Conservation (phyloP, 225 moss, liverwort and hornwort species). For the Climacium dendroides region DNA sequence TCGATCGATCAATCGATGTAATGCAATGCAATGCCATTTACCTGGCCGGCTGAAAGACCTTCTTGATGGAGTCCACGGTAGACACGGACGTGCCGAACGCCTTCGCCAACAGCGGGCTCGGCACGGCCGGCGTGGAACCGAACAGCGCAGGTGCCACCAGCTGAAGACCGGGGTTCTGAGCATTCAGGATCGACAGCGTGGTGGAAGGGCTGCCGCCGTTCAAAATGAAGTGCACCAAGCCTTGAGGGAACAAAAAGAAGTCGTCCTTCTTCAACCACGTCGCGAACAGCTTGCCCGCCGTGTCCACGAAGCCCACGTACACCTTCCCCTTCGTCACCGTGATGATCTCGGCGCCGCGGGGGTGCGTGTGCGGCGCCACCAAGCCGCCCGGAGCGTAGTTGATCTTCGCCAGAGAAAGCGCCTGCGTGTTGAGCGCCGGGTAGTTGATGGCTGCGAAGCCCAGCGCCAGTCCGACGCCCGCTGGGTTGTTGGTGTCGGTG, state of each 20-base stretch:
- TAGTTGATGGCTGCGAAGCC: constrained; percentile 21
- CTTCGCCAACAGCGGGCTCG: background rate
- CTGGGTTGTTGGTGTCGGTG: background rate
- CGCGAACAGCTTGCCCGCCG: background rate
- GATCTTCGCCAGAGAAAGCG: background rate
- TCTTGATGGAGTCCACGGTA: background rate
- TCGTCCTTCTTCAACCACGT: background rate
- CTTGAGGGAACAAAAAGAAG: constrained; percentile 4
- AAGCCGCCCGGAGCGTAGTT: constrained; percentile 1
- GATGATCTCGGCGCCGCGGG: background rate
- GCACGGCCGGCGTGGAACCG: background rate
- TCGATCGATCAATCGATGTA: background rate
- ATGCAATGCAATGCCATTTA: background rate
- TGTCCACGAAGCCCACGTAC: constrained; percentile 6
- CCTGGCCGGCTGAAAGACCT: background rate
- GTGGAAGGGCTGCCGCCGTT: background rate
- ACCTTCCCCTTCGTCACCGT: background rate
- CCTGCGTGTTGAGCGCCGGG: constrained; percentile 15
- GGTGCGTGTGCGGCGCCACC: constrained; percentile 9
- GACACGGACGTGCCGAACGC: background rate
- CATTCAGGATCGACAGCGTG: background rate
- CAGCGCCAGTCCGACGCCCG: background rate
- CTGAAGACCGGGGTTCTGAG: constrained; percentile 11
- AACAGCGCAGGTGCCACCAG: background rate
- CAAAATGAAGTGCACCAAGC: background rate